Evolutionary conservation across 2,329 filamentous ascomycete genomes (phyloP).

Genomic region (Botryosphaeria dothidea): DNA sequence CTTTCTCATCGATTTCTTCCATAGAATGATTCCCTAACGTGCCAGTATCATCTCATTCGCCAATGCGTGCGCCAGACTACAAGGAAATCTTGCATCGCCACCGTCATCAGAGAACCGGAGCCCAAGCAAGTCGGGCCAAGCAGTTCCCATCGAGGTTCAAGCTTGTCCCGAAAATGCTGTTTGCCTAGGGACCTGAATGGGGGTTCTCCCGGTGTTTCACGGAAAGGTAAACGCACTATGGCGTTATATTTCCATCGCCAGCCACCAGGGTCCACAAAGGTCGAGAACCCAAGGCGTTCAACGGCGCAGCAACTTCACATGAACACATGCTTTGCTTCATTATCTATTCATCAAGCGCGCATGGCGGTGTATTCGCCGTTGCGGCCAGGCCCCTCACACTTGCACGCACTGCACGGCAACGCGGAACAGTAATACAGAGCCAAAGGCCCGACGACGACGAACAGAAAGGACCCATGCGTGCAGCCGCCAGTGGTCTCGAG

Average conservation of each 20-base stretch:
- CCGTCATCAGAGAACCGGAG: not conserved
- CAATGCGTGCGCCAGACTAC: not conserved
- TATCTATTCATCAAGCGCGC: too few species aligned
- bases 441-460: not conserved
- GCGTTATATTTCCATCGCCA: not conserved
- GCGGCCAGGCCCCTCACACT: too few species aligned
- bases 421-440: too few species aligned
- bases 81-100: not conserved
- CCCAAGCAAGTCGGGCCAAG: not conserved
- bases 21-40: not conserved
- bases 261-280: not conserved
- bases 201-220: not conserved
- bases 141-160: not conserved
- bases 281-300: not conserved
- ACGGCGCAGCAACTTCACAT: not conserved
- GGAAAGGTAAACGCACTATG: not conserved
- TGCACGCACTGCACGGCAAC: not conserved
- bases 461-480: too few species aligned
- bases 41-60: not conserved
- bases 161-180: not conserved
- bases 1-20: not conserved
- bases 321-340: not conserved
- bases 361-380: too few species aligned
- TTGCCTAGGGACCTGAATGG: too few species aligned
- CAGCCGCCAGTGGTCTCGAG: not conserved